Evolutionary conservation across 2,329 filamentous ascomycete genomes (phyloP), one percentile per base, ranked within the genome.

Genomic region (Graphium sp.): DNA sequence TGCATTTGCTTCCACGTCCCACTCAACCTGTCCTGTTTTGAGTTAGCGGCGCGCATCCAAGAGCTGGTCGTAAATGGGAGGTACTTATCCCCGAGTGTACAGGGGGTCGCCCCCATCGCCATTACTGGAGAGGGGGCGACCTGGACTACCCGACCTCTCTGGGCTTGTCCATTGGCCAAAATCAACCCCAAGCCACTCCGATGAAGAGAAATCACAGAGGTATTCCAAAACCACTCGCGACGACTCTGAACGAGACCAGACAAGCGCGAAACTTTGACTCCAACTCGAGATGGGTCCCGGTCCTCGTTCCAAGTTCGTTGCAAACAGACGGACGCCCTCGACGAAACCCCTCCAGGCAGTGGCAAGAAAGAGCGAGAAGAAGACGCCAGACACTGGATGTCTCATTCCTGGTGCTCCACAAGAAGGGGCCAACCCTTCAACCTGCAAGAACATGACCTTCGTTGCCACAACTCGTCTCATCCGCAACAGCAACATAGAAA

Each of bases 261-360:
- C 80, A 85, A 87, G 82, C 67, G 64, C 81, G 60, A 83, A 74
- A 62, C 82, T 84, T 83, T 91, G 82, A 91, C 75, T 60, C 79
- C 79, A 83, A 84, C 79, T 68, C 75, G 49, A 71, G 79, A 83
- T 82, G 83, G 79, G 80, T 83, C 81, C 82, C 64, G 55, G 53
- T 41, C 43, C 47, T 42, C 48, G 47, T 44, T 41, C 38, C 33
- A 32, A 36, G 34, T 34, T 30, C 31, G 16, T 11, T n/a, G 7
- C 22, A 6, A 6, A 24, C 6, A 24, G 22, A 24, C 22, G 6
- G 6, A 24, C 6, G 22, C 6, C 22, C 7, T 13, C 6, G 22
- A n/a, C 12, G 15, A 25, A 4, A 10, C 21, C n/a, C n/a, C n/a
- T n/a, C n/a, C n/a, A n/a, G n/a, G n/a, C n/a, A n/a, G n/a, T n/a